Base-by-base conservation (phyloP, 148 eudicot species). In the Chenopodium quinoa region DNA sequence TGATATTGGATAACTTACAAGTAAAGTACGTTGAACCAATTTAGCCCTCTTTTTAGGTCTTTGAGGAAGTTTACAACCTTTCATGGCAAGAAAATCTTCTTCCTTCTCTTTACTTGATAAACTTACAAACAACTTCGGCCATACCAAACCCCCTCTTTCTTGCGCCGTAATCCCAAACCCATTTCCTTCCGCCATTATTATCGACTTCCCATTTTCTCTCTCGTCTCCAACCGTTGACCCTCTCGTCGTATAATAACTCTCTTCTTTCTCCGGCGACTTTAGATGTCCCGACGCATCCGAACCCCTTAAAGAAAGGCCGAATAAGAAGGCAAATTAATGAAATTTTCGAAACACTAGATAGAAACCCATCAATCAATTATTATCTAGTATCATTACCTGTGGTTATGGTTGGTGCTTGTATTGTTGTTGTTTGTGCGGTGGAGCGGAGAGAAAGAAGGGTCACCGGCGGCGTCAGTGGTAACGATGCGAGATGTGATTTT, bases 11-110 rank as follows among this genome's bases (percentile, higher is more conserved):
- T 13, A 31, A 47, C 93, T 87, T 86, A 97, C 99, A 81, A 89
- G 89, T 70, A 97, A 84, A 71, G 91, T 89, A 77, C 91, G 92
- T 74, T 97, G 99, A 75, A 94, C 85, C 64, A 90, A 81, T 73
- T 97, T 97, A 47, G 95, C 97, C 81, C 99, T 89, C 83, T 94
- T 97, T 86, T 97, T 97, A 52, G 99, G 99, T 86, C 99, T 90
- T 77, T 97, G 98, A 69, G 99, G 97, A n/a, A 86, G 92, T 75
- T 94, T 97, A 85, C 94, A 97, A 2, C 99, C 99, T 88, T 94
- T 97, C 95, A 97, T 97, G 1, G 95, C 97, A 89, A 97, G 71
- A 81, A 97, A 97, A 87, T 97, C 99, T 81, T 94, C 99, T 72
- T 97, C 99, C 75, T 97, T 97, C 70, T 97, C 99, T 88, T 97